Percentiles rank a stretch among this genome's conserved stretches.
Conservation (phyloP, 306 rosid genomes). For the Cucumis sativus region DNA sequence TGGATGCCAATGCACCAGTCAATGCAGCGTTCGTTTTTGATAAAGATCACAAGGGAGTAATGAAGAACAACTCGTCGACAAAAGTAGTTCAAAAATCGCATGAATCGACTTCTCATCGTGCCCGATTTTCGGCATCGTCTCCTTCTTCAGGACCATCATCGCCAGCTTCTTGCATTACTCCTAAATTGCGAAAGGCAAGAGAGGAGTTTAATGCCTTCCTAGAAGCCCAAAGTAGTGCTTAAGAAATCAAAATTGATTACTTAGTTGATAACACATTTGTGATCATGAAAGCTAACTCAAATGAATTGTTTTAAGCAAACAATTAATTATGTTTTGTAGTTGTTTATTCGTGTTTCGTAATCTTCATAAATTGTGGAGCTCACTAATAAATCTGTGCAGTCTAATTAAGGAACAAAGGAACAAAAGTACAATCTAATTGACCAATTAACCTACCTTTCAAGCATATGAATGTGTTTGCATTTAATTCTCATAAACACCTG, state of each 20-base stretch:
- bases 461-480: no score
- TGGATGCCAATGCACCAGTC: constrained; percentile 39
- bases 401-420: no score
- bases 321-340: no score
- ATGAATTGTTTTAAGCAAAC: neutral
- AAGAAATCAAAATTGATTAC: neutral
- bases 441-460: no score
- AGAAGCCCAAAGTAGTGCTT: constrained; percentile 12
- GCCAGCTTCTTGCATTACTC: constrained; percentile 21
- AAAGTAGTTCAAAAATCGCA: constrained; percentile 42
- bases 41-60: constrained; percentile 42
- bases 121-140: constrained; percentile 49
- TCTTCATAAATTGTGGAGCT: no score
- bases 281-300: neutral
- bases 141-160: constrained; percentile 42
- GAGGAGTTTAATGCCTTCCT: constrained; percentile 13
- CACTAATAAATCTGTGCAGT: no score
- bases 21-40: constrained; percentile 36
- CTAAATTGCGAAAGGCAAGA: constrained; percentile 10
- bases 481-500: no score
- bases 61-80: constrained; percentile 34
- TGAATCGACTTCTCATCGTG: constrained; percentile 38
- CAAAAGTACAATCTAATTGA: no score
- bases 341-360: no score
- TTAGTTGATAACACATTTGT: neutral